Conservation (phyloP, 2,329 filamentous ascomycete genomes). For the Neonectria neomacrospora region DNA sequence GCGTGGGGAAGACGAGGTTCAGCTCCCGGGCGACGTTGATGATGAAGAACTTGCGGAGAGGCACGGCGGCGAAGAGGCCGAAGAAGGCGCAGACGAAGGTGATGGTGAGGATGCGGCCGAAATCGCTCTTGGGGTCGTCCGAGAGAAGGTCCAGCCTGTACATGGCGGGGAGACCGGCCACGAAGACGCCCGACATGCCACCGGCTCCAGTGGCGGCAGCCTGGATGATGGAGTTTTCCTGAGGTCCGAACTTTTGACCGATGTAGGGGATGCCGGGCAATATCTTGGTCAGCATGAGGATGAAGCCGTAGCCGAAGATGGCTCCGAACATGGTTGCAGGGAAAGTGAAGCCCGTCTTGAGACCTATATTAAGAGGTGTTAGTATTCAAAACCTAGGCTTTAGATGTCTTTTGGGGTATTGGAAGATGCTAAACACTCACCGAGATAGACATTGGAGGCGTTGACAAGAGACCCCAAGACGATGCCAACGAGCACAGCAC, state of each 20-base stretch:
- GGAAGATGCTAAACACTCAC: constrained; percentile 46
- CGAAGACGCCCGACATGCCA: constrained; percentile 66
- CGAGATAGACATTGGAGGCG: constrained; percentile 71
- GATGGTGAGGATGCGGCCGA: constrained; percentile 67
- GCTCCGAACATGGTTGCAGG: constrained; percentile 61
- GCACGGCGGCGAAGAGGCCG: constrained; percentile 71
- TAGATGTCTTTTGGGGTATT: too few relatives aligned
- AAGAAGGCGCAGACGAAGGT: constrained; percentile 72
- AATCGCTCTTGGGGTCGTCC: constrained; percentile 63
- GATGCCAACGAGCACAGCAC: constrained; percentile 66
- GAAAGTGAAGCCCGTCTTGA: constrained; percentile 64
- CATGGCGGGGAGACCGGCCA: constrained; percentile 69
- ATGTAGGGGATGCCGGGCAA: constrained; percentile 62
- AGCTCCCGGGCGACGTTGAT: constrained; percentile 71
- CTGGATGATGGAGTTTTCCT: constrained; percentile 72
- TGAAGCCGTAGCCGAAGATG: constrained; percentile 69
- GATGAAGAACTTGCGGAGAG: constrained; percentile 75
- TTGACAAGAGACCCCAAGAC: constrained; percentile 69
- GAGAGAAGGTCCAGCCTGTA: constrained; percentile 65
- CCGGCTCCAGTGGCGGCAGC: constrained; percentile 69
- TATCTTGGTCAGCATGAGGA: constrained; percentile 63
- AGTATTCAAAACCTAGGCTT: too few relatives aligned
- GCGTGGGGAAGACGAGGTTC: constrained; percentile 68
- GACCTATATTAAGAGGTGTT: constrained; percentile 45
- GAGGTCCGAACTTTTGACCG: constrained; percentile 66